Conservation (phyloP, 306 rosid species). For the Alnus rubra region DNA sequence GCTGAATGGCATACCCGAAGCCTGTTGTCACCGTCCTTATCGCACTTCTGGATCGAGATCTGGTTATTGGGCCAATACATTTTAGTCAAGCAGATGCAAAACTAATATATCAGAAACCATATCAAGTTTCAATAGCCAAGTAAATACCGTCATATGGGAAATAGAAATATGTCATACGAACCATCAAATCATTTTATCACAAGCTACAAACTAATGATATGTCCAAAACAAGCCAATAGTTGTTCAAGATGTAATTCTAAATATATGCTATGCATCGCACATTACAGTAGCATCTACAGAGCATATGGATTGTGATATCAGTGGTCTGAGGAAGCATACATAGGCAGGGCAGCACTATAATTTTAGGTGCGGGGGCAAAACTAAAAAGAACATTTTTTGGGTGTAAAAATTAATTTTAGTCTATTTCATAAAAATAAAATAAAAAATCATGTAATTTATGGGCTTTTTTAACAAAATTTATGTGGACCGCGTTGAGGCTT, state of each 20-base stretch:
- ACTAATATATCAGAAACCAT: background rate
- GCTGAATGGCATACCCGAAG: slow-evolving; percentile 93
- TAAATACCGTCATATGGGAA: background rate
- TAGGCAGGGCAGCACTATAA: too few relatives aligned
- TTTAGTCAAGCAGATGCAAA: slow-evolving; percentile 25
- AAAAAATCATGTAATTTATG: too few relatives aligned
- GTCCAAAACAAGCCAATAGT: background rate
- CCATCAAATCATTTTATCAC: background rate
- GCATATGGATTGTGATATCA: background rate
- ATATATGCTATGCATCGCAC: background rate
- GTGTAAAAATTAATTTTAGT: too few relatives aligned
- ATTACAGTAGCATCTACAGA: background rate
- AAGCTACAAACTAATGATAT: background rate
- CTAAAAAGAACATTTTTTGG: too few relatives aligned
- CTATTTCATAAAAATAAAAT: too few relatives aligned
- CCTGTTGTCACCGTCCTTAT: slow-evolving; percentile 88
- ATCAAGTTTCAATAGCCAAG: background rate
- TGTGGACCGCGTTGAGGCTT: too few relatives aligned
- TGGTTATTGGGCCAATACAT: slow-evolving; percentile 31
- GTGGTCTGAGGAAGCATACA: background rate
- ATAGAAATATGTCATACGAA: background rate
- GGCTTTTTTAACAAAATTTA: too few relatives aligned
- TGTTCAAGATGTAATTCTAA: background rate
- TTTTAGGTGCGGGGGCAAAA: too few relatives aligned
- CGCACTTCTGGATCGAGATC: slow-evolving; percentile 96